Conservation (phyloP, 1,284 basidiomycete species). For the Afroboletus lepidellus region DNA sequence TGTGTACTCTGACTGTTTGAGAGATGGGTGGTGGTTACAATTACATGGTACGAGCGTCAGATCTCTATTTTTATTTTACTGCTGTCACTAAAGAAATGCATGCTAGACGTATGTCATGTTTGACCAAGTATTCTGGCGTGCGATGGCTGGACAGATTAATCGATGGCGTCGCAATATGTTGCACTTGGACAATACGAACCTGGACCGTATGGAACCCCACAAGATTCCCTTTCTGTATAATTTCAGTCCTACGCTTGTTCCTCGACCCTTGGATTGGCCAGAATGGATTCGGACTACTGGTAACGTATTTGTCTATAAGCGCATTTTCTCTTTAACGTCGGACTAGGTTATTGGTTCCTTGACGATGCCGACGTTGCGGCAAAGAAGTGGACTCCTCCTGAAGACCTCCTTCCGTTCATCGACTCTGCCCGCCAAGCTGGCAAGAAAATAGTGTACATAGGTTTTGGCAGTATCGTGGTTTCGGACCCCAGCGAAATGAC, state of each 20-base stretch:
- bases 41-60: constrained; percentile 81
- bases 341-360: constrained; percentile 89
- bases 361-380: constrained; percentile 85
- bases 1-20: constrained; percentile 16
- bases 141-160: constrained; percentile 91
- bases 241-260: constrained; percentile 87
- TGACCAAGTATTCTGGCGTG: constrained; percentile 98
- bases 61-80: not conserved
- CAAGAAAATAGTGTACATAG: constrained; percentile 96
- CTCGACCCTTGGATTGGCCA: constrained; percentile 93
- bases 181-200: constrained; percentile 75
- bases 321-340: constrained; percentile 10
- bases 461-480: constrained; percentile 98
- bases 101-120: constrained; percentile 85
- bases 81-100: constrained; percentile 3
- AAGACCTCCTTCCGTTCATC: constrained; percentile 81
- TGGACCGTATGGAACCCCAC: constrained; percentile 94
- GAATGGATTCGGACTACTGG: constrained; percentile 97
- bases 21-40: constrained; percentile 96
- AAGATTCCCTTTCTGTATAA: constrained; percentile 98
- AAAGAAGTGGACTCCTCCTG: constrained; percentile 86
- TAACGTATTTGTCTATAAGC: constrained; percentile 27
- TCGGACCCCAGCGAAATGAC: constrained; percentile 93
- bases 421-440: constrained; percentile 66
- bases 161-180: constrained; percentile 84